Conservation (phyloP, 768 basidiomycete genomes). For the Leccinellum rugosiceps region DNA sequence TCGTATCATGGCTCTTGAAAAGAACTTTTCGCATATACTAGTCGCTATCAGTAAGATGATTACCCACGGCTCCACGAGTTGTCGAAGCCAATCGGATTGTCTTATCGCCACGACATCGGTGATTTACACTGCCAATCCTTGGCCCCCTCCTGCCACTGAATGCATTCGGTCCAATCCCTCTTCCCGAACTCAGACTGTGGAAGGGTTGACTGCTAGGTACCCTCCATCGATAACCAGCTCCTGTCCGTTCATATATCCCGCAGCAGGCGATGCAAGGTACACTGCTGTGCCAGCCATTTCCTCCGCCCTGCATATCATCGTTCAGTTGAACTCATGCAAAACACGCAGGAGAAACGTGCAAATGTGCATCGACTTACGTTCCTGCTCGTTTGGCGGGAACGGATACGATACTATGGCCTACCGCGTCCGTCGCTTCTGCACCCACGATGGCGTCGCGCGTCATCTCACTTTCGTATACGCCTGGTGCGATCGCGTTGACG, state of each 20-base stretch:
- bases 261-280: constrained; percentile 71
- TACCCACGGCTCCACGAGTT: too few relatives aligned
- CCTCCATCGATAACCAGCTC: constrained; percentile 79
- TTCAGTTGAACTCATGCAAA: not conserved
- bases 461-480: constrained; percentile 77
- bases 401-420: constrained; percentile 58
- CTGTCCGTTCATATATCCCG: constrained; percentile 74
- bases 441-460: constrained; percentile 50
- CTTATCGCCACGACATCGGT: not conserved
- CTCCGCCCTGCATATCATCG: constrained; percentile 42
- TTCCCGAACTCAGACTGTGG: constrained; percentile 32
- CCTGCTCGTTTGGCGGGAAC: constrained; percentile 64
- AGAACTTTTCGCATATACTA: too few relatives aligned
- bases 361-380: constrained; percentile 47
- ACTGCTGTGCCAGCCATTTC: constrained; percentile 79
- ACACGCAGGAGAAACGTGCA: not conserved
- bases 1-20: constrained; percentile 8
- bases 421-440: constrained; percentile 44
- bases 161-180: not conserved
- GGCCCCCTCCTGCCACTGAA: not conserved
- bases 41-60: too few relatives aligned
- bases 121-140: not conserved
- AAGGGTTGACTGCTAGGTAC: constrained; percentile 69
- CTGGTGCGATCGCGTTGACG: constrained; percentile 72
- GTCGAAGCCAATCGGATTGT: too few relatives aligned